These are phyloP conservation scores for Ceratobasidium theobromae DNA, from an alignment of 1,284 basidiomycete species.

Conservation along the genomic window DNA sequence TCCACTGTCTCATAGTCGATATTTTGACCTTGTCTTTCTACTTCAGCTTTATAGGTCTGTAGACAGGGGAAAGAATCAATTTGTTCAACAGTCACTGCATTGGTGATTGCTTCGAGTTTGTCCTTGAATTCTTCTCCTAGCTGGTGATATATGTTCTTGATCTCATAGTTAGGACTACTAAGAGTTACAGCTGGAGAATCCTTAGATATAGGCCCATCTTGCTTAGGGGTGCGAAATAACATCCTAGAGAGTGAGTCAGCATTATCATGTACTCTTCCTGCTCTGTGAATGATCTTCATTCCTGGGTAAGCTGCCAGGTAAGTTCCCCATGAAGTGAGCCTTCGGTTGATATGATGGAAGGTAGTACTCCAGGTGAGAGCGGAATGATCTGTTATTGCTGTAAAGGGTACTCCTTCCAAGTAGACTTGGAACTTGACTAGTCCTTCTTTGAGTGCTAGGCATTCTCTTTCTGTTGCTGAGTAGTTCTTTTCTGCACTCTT, in stretches of 20 bases:
- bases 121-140: background rate
- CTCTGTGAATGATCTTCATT: conserved; percentile 44
- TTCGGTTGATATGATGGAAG: conserved; percentile 43
- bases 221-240: conserved; percentile 37
- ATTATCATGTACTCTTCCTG: conserved; percentile 45
- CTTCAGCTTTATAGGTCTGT: background rate
- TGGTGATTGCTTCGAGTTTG: background rate
- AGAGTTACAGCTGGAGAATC: background rate
- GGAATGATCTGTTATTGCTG: conserved; percentile 43
- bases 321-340: conserved; percentile 43
- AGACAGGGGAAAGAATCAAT: background rate
- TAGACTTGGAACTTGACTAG: conserved; percentile 44
- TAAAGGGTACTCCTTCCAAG: conserved; percentile 42
- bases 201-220: conserved; percentile 31
- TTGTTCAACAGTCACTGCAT: background rate
- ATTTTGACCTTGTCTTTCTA: no score
- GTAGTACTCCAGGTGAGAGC: conserved; percentile 44
- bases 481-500: conserved; percentile 45
- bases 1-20: no score
- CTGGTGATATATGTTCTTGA: background rate
- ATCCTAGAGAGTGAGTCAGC: conserved; percentile 41
- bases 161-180: background rate
- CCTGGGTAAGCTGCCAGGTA: conserved; percentile 42
- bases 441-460: conserved; percentile 43
- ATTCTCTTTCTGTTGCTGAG: conserved; percentile 46